These are phyloP conservation scores for Porphyra umbilicalis DNA, from an alignment of 31 red algal species.

Conservation along the genomic window DNA sequence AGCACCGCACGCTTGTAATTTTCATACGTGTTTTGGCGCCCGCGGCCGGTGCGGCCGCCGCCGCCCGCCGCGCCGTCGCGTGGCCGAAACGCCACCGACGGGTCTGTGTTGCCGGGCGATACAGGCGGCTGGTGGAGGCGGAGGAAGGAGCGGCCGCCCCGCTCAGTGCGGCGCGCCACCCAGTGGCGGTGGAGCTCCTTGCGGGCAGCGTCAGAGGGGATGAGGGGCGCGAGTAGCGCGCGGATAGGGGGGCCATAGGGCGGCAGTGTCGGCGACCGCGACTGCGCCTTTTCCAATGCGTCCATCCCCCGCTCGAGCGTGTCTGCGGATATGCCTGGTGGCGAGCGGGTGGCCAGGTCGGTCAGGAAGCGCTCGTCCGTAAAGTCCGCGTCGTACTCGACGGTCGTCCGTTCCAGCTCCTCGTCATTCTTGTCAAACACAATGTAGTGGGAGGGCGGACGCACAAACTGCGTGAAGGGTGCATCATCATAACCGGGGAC, in stretches of 20 bases:
- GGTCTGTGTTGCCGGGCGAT: slow-evolving; percentile 48
- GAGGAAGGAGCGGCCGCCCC: slow-evolving; percentile 27
- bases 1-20: slow-evolving; percentile 65
- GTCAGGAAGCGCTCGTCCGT: slow-evolving; percentile 38
- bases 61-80: slow-evolving; percentile 51
- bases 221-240: not conserved
- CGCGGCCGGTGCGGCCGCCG: slow-evolving; percentile 9
- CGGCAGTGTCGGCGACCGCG: not conserved
- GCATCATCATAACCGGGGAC: slow-evolving; percentile 14
- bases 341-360: not conserved
- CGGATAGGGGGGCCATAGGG: not conserved
- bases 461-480: slow-evolving; percentile 1
- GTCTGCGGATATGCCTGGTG: slow-evolving; percentile 13
- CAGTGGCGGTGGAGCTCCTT: slow-evolving; percentile 71
- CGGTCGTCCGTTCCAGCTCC: slow-evolving; percentile 30
- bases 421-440: slow-evolving; percentile 49
- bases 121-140: slow-evolving; percentile 56
- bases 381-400: slow-evolving; percentile 85
- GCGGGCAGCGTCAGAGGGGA: slow-evolving; percentile 4
- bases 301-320: slow-evolving; percentile 46
- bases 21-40: slow-evolving; percentile 70
- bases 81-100: slow-evolving; percentile 83
- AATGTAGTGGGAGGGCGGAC: slow-evolving; percentile 37
- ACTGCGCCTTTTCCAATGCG: slow-evolving; percentile 45
- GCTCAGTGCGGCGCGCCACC: slow-evolving; percentile 21